Percentiles rank a stretch among this genome's conserved stretches.
Conservation (phyloP, 805 yeast species). For the Metschnikowia kunwiensis region DNA sequence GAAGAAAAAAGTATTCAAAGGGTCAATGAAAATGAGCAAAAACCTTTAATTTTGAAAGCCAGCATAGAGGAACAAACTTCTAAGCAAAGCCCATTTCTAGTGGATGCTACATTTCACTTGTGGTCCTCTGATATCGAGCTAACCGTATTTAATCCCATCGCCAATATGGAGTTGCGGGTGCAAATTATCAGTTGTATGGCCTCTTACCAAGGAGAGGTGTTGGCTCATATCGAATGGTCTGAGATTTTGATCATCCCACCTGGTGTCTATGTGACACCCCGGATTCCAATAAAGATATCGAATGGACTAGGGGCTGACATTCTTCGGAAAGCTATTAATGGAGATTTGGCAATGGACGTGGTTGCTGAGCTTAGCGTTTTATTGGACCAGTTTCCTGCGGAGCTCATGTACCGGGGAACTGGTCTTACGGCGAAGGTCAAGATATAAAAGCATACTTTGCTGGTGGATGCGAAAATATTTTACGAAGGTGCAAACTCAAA, state of each 20-base stretch:
- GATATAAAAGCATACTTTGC: too few relatives aligned
- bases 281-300: constrained; percentile 47
- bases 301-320: constrained; percentile 49
- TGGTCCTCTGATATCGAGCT: constrained; percentile 54
- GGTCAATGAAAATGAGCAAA: neutral
- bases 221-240: constrained; percentile 45
- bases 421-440: constrained; percentile 42
- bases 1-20: neutral
- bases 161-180: constrained; percentile 43
- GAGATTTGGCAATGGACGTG: constrained; percentile 47
- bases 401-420: constrained; percentile 45
- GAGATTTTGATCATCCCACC: constrained; percentile 47
- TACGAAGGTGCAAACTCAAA: neutral
- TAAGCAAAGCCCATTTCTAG: constrained; percentile 38
- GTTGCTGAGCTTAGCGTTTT: constrained; percentile 40
- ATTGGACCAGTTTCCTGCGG: constrained; percentile 40
- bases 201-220: constrained; percentile 39
- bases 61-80: too few relatives aligned
- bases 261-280: constrained; percentile 48
- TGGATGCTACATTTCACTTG: constrained; percentile 52
- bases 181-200: constrained; percentile 48
- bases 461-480: too few relatives aligned
- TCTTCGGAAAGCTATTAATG: constrained; percentile 48
- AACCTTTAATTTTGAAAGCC: too few relatives aligned
- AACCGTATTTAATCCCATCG: constrained; percentile 52